These are phyloP conservation scores for Coemansia sp. DNA, from an alignment of 192 early-diverging fungal genomes.

Conservation along the genomic window DNA sequence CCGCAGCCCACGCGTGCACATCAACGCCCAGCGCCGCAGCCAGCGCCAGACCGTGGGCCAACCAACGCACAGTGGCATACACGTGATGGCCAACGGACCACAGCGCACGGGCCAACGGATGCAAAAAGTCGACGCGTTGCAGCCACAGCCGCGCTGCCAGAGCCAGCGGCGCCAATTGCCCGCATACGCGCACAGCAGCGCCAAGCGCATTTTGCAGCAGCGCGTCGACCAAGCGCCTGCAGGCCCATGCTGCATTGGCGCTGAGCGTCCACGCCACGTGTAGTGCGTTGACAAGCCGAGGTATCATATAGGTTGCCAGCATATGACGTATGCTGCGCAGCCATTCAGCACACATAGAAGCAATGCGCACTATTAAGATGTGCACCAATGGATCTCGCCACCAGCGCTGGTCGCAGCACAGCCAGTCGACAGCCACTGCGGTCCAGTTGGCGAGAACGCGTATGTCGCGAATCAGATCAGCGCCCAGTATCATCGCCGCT, in stretches of 20 bases:
- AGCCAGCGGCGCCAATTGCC: background rate
- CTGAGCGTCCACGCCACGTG: background rate
- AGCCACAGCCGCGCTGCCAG: background rate
- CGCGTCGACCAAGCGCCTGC: constrained; percentile 8
- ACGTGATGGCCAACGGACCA: background rate
- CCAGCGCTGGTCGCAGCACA: constrained; percentile 22
- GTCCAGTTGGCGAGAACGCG: constrained; percentile 9
- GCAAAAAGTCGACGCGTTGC: background rate
- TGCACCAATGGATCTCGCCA: constrained; percentile 22
- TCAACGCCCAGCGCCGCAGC: background rate
- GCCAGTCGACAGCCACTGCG: constrained; percentile 2
- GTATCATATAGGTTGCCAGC: background rate
- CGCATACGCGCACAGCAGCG: background rate
- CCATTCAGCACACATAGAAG: background rate
- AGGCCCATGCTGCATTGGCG: background rate
- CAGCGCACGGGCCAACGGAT: background rate
- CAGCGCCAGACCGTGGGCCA: background rate
- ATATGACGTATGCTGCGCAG: background rate
- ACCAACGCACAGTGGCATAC: background rate
- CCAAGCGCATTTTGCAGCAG: background rate
- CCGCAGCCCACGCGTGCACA: background rate
- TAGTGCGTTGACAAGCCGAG: background rate
- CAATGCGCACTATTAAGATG: background rate
- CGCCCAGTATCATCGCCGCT: constrained; percentile 20
- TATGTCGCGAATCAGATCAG: constrained; percentile 25